Evolutionary conservation across 2,329 filamentous ascomycete genomes (phyloP).

Genomic region (Alternaria solani): DNA sequence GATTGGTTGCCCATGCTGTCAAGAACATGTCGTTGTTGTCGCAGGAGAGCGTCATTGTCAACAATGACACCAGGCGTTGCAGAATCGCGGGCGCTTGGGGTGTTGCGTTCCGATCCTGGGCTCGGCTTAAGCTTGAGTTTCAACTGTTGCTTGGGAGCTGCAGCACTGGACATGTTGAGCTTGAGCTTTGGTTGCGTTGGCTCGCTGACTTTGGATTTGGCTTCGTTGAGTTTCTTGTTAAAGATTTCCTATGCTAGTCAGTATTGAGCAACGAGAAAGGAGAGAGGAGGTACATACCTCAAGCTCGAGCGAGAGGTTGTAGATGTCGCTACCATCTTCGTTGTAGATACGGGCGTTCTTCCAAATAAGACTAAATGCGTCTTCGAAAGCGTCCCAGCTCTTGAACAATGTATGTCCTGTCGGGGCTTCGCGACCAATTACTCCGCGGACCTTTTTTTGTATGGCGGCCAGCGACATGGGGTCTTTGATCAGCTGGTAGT

Average conservation of each 20-base stretch:
- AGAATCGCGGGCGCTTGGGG: conserved; percentile 52
- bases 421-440: conserved; percentile 71
- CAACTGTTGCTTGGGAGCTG: conserved; percentile 58
- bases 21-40: conserved; percentile 61
- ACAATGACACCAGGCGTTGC: conserved; percentile 60
- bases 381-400: conserved; percentile 82
- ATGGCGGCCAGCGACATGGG: conserved; percentile 81
- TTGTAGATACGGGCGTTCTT: conserved; percentile 89
- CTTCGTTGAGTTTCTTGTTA: conserved; percentile 71
- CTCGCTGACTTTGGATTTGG: conserved; percentile 75
- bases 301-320: conserved; percentile 76
- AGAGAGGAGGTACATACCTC: conserved; percentile 64
- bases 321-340: conserved; percentile 88
- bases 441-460: conserved; percentile 78
- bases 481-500: conserved; percentile 83
- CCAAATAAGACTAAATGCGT: conserved; percentile 83
- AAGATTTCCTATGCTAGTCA: conserved; percentile 69
- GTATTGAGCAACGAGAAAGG: background rate
- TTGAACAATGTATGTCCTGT: conserved; percentile 74
- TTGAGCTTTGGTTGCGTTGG: conserved; percentile 80
- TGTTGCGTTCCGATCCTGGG: conserved; percentile 50
- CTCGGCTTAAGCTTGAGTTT: conserved; percentile 66
- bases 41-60: conserved; percentile 62
- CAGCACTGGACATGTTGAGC: conserved; percentile 68
- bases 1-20: conserved; percentile 54